These are phyloP conservation scores for Aschersonia sp. DNA, from an alignment of 2,329 filamentous ascomycete genomes.

Conservation along the genomic window DNA sequence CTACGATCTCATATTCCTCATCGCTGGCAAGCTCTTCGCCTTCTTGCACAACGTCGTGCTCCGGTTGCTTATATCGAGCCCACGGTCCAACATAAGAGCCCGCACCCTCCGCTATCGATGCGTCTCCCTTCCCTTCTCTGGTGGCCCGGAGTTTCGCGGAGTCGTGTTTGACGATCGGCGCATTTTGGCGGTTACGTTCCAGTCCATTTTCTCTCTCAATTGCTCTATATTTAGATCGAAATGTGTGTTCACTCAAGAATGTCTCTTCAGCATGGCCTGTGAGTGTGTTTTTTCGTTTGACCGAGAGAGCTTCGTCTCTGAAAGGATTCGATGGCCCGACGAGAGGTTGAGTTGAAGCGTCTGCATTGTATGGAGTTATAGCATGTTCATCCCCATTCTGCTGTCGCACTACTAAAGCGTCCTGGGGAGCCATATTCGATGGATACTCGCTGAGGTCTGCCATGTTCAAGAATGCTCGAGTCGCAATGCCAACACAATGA, in stretches of 20 bases:
- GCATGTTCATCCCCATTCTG: conserved; percentile 43
- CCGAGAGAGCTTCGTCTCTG: conserved; percentile 40
- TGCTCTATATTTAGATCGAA: conserved; percentile 74
- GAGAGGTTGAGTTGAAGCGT: conserved; percentile 51
- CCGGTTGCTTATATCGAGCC: conserved; percentile 65
- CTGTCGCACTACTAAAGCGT: conserved; percentile 43
- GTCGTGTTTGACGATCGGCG: conserved; percentile 51
- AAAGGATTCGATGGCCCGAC: conserved; percentile 66
- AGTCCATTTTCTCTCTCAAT: conserved; percentile 53
- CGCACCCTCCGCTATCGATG: conserved; percentile 71
- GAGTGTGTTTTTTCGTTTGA: conserved; percentile 68
- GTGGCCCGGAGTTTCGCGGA: conserved; percentile 54
- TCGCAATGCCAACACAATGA: too few species aligned
- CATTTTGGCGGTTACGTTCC: conserved; percentile 39
- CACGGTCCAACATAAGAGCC: conserved; percentile 88
- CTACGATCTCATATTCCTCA: conserved; percentile 64
- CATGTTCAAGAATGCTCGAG: conserved; percentile 22
- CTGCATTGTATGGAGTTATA: conserved; percentile 52
- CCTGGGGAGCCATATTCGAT: conserved; percentile 50
- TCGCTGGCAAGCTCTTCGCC: conserved; percentile 64
- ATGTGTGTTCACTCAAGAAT: conserved; percentile 78
- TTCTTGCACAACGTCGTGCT: conserved; percentile 61
- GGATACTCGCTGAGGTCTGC: conserved; percentile 48
- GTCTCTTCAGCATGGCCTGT: conserved; percentile 84
- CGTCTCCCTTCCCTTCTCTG: conserved; percentile 73